Base-by-base conservation (phyloP, 164 flowering plant genomes). In the Nymphaea colorata region DNA sequence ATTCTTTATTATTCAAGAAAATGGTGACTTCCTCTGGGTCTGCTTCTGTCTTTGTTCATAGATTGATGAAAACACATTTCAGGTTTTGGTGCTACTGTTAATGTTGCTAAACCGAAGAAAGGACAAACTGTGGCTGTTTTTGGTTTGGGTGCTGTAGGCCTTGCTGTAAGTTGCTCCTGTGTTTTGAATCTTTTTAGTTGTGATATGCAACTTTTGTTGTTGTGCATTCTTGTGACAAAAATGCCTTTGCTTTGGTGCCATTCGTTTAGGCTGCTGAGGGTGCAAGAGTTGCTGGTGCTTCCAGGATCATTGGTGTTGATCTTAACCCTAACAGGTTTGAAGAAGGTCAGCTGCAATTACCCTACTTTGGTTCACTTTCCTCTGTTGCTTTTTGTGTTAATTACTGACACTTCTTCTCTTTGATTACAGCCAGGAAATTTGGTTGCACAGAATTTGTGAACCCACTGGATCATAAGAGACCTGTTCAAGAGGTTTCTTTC, bases 121-220 rank as follows among this genome's bases (percentile, higher is more conserved):
- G 90, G 96, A 17, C 82, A 85, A 5, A 69, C 85, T 0, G 89
- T 87, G 16, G 96, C 90, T 63, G 63, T 91, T 10, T 89, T 91
- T 69, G 95, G 97, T 47, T 68, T 90, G 36, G 97, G 95, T 61
- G 89, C 93, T 53, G 96, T 91, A 0, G 96, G 93, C 41, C 89
- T 89, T 63, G 94, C 88, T 53, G 92, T 89, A 66, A 83, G 88
- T 77, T 45, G 5, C 53, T 10, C 11, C 42, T 17, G 62, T 65
- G 41, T 5, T 44, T 41, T 18, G 4, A 42, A 53, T 7, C 55
- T 6, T 47, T 47, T 7, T 47, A 6, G 55, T 7, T 7, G 7
- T 47, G 55, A 47, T 12, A 47, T 47, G 55, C 55, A 25, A 7
- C 12, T 47, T 47, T 7, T 47, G 55, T 51, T 51, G 36, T 25